Evolutionary conservation across 768 basidiomycete genomes (phyloP).

Genomic region (Trametes gibbosa): DNA sequence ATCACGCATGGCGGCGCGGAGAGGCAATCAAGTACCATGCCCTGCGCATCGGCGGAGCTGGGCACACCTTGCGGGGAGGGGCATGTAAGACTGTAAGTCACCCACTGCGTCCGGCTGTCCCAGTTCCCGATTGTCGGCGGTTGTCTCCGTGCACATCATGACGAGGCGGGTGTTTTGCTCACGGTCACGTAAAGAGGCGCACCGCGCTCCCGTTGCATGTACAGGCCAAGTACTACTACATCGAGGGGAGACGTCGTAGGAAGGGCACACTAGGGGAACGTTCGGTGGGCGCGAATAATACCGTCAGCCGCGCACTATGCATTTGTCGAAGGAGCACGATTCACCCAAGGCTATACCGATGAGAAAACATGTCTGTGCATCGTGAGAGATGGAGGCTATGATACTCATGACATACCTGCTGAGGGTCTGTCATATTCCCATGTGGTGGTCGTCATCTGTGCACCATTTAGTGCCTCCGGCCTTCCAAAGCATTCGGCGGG

Average conservation of each 20-base stretch:
- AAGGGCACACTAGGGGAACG: no score
- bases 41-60: not conserved
- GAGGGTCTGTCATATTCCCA: not conserved
- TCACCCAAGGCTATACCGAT: not conserved
- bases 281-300: no score
- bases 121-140: no score
- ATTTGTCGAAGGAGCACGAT: not conserved
- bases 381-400: not conserved
- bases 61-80: not conserved
- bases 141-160: no score
- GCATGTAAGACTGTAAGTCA: not conserved
- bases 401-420: not conserved
- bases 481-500: no score
- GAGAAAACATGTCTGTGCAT: not conserved
- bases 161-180: no score
- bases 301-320: not conserved
- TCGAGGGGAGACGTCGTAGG: no score
- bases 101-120: no score
- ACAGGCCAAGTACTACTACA: no score
- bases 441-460: not conserved
- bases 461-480: no score
- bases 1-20: not conserved
- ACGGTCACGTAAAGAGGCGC: no score
- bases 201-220: no score
- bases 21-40: not conserved